A percentile compares a stretch with the other conserved stretches of the same genome.
These are phyloP conservation scores for Colletotrichum melonis DNA, from an alignment of 2,329 filamentous ascomycete genomes.

Conservation along the genomic window DNA sequence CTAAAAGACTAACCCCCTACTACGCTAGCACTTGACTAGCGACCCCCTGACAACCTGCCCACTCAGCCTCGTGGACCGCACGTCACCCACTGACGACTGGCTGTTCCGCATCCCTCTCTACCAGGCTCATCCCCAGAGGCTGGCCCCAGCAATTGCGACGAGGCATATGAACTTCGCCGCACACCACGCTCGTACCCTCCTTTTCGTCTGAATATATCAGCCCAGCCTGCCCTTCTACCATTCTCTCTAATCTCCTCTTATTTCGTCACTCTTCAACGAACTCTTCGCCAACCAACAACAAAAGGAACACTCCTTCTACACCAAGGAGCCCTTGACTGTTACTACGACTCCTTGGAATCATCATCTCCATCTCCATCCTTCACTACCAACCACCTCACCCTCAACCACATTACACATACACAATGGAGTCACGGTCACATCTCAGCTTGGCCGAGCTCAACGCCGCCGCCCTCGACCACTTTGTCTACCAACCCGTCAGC, in stretches of 20 bases:
- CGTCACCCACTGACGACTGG: conserved; percentile 53
- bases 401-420: conserved; percentile 43
- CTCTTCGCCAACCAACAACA: conserved; percentile 33
- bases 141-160: conserved; percentile 25
- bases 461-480: conserved; percentile 80
- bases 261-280: conserved; percentile 30
- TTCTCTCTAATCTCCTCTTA: background rate
- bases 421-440: conserved; percentile 59
- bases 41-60: conserved; percentile 31
- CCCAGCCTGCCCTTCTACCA: conserved; percentile 21
- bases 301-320: conserved; percentile 41
- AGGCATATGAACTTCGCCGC: conserved; percentile 44
- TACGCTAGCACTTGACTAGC: conserved; percentile 24
- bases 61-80: conserved; percentile 57
- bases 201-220: conserved; percentile 37
- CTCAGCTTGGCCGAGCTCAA: conserved; percentile 70
- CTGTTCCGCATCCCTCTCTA: conserved; percentile 36
- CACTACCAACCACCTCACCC: conserved; percentile 31
- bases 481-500: conserved; percentile 81
- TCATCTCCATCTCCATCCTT: conserved; percentile 37
- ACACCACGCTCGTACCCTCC: conserved; percentile 39
- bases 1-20: conserved; percentile 33
- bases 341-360: conserved; percentile 9
- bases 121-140: conserved; percentile 28
- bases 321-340: conserved; percentile 40